These are phyloP conservation scores for Penicillium sp. DNA, from an alignment of 2,329 filamentous ascomycete genomes.

Conservation along the genomic window DNA sequence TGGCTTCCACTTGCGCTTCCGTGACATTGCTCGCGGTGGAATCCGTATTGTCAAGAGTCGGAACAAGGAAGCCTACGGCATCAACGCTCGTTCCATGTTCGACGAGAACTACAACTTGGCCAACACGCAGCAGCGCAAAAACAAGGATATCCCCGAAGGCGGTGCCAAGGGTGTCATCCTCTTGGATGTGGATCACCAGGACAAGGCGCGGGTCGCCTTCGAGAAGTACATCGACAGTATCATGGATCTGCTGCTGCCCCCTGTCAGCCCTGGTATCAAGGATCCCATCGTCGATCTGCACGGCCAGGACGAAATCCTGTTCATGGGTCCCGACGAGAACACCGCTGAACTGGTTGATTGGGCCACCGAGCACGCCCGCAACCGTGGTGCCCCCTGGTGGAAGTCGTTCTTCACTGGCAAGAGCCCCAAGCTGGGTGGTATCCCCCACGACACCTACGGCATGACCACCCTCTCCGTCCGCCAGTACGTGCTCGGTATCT, in stretches of 20 bases:
- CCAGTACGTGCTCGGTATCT: constrained; percentile 94
- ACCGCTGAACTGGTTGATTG: constrained; percentile 95
- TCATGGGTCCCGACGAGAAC: constrained; percentile 99
- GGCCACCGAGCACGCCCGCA: constrained; percentile 93
- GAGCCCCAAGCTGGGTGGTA: constrained; percentile 91
- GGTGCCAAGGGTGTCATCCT: constrained; percentile 97
- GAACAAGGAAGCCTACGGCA: constrained; percentile 91
- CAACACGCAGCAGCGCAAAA: constrained; percentile 98
- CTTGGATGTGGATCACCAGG: constrained; percentile 88
- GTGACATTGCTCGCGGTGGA: constrained; percentile 92
- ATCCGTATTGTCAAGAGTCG: constrained; percentile 98
- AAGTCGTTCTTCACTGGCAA: constrained; percentile 99
- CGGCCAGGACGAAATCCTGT: constrained; percentile 92
- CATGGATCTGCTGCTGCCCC: constrained; percentile 85
- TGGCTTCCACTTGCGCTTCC: constrained; percentile 95
- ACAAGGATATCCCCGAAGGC: constrained; percentile 98
- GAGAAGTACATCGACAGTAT: constrained; percentile 99
- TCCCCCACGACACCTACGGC: constrained; percentile 92
- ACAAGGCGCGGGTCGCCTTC: constrained; percentile 87
- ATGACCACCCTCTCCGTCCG: constrained; percentile 98
- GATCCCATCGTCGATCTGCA: constrained; percentile 96
- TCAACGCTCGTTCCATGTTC: constrained; percentile 94
- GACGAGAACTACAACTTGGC: constrained; percentile 99
- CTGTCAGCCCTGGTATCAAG: constrained; percentile 93
- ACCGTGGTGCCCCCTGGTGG: constrained; percentile 93